These are phyloP conservation scores for Aphanocladium album DNA, from an alignment of 2,329 filamentous ascomycete genomes.

Conservation along the genomic window DNA sequence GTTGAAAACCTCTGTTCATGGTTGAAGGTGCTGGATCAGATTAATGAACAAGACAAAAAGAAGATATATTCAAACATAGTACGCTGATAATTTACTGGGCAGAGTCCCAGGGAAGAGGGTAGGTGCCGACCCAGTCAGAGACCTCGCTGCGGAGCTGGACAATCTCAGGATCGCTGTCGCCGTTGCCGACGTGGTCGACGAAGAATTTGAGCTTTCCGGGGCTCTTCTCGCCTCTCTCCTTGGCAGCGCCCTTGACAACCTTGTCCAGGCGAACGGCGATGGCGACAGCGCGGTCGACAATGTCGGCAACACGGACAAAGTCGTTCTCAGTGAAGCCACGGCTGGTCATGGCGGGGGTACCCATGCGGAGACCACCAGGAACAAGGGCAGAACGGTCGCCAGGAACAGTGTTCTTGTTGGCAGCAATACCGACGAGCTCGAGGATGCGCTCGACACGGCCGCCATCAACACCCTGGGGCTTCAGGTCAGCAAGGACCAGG, in stretches of 20 bases:
- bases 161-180: slow-evolving; percentile 64
- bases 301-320: slow-evolving; percentile 79
- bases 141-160: slow-evolving; percentile 69
- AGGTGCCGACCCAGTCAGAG: slow-evolving; percentile 73
- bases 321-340: slow-evolving; percentile 86
- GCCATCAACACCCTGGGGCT: slow-evolving; percentile 82
- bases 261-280: slow-evolving; percentile 74
- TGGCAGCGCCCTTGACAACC: slow-evolving; percentile 62
- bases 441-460: slow-evolving; percentile 84
- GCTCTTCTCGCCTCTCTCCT: slow-evolving; percentile 62
- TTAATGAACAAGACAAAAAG: slow-evolving; percentile 1
- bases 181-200: slow-evolving; percentile 61
- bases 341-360: slow-evolving; percentile 95
- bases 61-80: slow-evolving; percentile 8
- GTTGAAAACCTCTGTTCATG: neutral
- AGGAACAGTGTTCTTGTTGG: slow-evolving; percentile 98
- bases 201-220: slow-evolving; percentile 62
- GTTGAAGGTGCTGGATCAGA: neutral
- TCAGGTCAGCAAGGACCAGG: slow-evolving; percentile 87
- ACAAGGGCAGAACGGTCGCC: slow-evolving; percentile 91
- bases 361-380: slow-evolving; percentile 88
- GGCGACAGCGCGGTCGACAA: slow-evolving; percentile 76
- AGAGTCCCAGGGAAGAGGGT: slow-evolving; percentile 63
- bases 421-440: slow-evolving; percentile 90
- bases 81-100: slow-evolving; percentile 21